Conservation (phyloP, 1,284 basidiomycete species). For the Rhodotorula sp. region DNA sequence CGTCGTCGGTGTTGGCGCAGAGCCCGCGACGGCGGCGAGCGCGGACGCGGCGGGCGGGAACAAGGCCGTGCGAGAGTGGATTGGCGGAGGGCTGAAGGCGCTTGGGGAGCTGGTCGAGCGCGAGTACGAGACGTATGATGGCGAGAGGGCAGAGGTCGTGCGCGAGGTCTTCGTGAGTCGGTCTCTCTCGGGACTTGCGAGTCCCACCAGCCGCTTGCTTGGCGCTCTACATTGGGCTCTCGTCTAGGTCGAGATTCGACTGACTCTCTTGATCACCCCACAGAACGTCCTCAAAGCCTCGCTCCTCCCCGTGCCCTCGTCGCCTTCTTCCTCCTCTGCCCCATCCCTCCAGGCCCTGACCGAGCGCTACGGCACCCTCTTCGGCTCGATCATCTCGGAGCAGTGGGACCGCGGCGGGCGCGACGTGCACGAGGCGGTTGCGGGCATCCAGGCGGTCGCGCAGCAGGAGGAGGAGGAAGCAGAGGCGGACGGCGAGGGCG, state of each 20-base stretch:
- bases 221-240: not conserved
- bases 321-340: not conserved
- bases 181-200: not conserved
- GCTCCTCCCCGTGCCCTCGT: not conserved
- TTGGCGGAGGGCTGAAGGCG: constrained; percentile 36
- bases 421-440: constrained; percentile 22
- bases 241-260: not conserved
- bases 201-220: not conserved
- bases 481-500: not conserved
- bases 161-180: constrained; percentile 38
- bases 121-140: constrained; percentile 69
- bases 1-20: constrained; percentile 17
- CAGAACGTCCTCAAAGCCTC: constrained; percentile 10
- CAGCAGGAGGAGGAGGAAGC: not conserved
- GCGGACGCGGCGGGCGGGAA: constrained; percentile 20
- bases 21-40: constrained; percentile 6
- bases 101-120: constrained; percentile 70
- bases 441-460: not conserved
- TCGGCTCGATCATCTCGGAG: constrained; percentile 14
- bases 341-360: constrained; percentile 2
- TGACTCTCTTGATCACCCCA: not conserved
- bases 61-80: constrained; percentile 64
- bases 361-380: constrained; percentile 29
- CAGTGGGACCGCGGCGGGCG: constrained; percentile 24
- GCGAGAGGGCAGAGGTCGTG: constrained; percentile 47